Evolutionary conservation across 164 flowering plant genomes (phyloP).

Genomic region (Vitis cinerea): DNA sequence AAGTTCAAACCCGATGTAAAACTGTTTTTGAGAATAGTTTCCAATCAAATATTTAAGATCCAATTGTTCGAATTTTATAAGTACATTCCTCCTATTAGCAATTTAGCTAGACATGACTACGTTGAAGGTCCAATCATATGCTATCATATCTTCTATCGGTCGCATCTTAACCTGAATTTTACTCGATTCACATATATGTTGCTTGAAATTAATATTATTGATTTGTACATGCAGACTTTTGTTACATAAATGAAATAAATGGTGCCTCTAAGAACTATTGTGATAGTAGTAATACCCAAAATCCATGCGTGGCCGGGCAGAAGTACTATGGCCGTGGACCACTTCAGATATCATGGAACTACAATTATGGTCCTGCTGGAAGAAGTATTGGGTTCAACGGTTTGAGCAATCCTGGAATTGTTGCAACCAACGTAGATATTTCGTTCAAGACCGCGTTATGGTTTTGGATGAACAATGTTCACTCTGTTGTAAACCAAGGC

Average conservation of each 20-base stretch:
- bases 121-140: no score
- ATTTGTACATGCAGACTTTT: slow-evolving; percentile 25
- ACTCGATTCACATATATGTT: no score
- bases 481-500: slow-evolving; percentile 5
- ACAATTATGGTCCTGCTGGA: slow-evolving; percentile 22
- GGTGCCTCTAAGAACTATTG: slow-evolving; percentile 15
- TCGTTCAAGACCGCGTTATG: slow-evolving; percentile 20
- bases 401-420: slow-evolving; percentile 14
- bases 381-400: slow-evolving; percentile 14
- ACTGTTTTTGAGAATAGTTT: no score
- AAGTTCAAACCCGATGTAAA: no score
- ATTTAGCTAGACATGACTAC: no score
- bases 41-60: no score
- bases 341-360: slow-evolving; percentile 21
- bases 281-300: slow-evolving; percentile 5
- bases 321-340: slow-evolving; percentile 9
- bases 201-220: no score
- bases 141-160: background rate
- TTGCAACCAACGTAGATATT: slow-evolving; percentile 6
- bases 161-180: no score
- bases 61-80: no score
- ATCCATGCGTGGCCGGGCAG: slow-evolving; percentile 12
- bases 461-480: slow-evolving; percentile 23
- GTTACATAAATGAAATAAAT: slow-evolving; percentile 46
- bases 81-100: no score